Percentiles rank a stretch among this genome's conserved stretches.
These are phyloP conservation scores for Rutidosis leptorrhynchoides DNA, from an alignment of 129 eudicot genomes.

Conservation along the genomic window DNA sequence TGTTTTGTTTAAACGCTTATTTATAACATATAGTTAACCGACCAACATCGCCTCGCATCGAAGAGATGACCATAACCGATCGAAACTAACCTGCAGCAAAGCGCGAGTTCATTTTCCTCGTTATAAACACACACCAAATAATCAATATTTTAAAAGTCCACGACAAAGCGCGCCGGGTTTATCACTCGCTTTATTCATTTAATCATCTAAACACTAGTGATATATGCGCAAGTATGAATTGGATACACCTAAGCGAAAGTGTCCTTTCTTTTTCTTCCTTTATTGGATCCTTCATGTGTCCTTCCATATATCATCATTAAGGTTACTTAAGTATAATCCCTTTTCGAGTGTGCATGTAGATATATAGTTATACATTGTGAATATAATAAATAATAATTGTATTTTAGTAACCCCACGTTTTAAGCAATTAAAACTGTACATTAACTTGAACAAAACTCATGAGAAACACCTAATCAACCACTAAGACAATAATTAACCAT, in stretches of 20 bases:
- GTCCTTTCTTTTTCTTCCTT: conserved; percentile 32
- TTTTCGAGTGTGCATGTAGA: conserved; percentile 18
- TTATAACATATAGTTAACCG: too few relatives aligned
- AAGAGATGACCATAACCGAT: too few relatives aligned
- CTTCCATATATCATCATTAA: conserved; percentile 24
- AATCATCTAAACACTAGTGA: too few relatives aligned
- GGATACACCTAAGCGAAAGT: conserved; percentile 38
- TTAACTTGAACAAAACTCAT: conserved; percentile 18
- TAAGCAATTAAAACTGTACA: not conserved
- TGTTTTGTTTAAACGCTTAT: too few relatives aligned
- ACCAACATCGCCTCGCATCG: too few relatives aligned
- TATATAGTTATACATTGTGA: not conserved
- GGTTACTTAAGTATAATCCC: conserved; percentile 3
- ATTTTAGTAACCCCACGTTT: not conserved
- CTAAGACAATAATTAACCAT: conserved; percentile 24
- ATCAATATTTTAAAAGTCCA: too few relatives aligned
- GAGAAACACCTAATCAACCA: conserved; percentile 24
- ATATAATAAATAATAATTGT: not conserved
- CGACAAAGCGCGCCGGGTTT: too few relatives aligned
- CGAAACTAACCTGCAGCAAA: too few relatives aligned
- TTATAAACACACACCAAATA: too few relatives aligned
- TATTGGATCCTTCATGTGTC: conserved; percentile 37
- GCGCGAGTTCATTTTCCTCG: too few relatives aligned
- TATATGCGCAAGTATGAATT: too few relatives aligned
- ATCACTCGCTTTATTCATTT: too few relatives aligned